Conservation (phyloP, 176 grass and related monocot species). For the Ampelocalamus luodianensis region DNA sequence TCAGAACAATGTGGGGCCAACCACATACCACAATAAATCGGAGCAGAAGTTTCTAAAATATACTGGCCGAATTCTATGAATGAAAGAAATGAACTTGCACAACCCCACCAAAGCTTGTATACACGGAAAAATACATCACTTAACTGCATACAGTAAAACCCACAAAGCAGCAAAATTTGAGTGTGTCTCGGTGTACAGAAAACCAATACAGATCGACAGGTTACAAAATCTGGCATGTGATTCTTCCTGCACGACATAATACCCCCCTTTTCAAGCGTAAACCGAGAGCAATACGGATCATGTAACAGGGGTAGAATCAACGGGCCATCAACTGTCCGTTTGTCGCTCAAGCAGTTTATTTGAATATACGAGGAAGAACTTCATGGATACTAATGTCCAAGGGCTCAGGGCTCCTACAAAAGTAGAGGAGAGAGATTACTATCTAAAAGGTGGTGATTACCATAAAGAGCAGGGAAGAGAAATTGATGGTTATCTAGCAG, state of each 20-base stretch:
- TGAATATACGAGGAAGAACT: conserved; percentile 83
- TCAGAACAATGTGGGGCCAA: background rate
- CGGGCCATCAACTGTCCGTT: background rate
- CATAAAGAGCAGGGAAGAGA: conserved; percentile 36
- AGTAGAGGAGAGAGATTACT: conserved; percentile 13
- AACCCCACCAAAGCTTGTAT: background rate
- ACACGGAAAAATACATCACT: background rate
- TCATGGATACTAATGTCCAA: conserved; percentile 87
- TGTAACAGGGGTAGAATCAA: background rate
- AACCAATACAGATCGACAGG: background rate
- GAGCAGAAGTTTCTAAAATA: background rate
- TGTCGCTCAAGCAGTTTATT: conserved; percentile 44
- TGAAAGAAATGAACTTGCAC: background rate
- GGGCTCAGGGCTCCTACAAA: conserved; percentile 71
- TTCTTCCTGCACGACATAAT: background rate
- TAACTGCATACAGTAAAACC: background rate
- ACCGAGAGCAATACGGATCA: background rate
- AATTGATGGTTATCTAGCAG: conserved; percentile 45
- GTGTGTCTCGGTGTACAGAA: background rate
- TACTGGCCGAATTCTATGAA: background rate
- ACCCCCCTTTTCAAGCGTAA: background rate
- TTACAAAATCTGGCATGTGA: background rate
- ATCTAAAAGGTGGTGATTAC: conserved; percentile 38
- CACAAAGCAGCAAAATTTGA: conserved; percentile 38
- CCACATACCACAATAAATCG: background rate